Conservation (phyloP, 257 asterid species). For the Echites panduratus region DNA sequence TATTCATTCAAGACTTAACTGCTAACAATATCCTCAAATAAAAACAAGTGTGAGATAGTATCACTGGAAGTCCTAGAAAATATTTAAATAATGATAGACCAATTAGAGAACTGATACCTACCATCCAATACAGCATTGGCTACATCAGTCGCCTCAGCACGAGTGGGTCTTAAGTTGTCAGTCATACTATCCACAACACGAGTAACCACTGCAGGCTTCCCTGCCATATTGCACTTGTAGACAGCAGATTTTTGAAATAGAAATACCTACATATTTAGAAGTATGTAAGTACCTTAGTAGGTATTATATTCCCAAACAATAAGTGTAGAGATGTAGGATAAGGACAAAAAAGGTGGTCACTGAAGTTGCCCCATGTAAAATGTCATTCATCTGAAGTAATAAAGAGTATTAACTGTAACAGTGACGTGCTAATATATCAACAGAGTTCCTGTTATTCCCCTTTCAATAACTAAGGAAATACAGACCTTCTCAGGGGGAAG, state of each 20-base stretch:
- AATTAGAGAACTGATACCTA: slow-evolving; percentile 18
- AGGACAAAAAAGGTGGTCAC: not conserved
- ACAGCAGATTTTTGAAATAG: slow-evolving; percentile 86
- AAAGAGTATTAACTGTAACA: not conserved
- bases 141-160: slow-evolving; percentile 98
- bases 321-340: not conserved
- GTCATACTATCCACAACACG: slow-evolving; percentile 98
- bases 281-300: not conserved
- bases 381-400: not conserved
- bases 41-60: not conserved
- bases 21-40: not conserved
- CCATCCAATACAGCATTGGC: slow-evolving; percentile 97
- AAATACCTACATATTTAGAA: slow-evolving; percentile 55
- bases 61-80: not conserved
- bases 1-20: not conserved
- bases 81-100: slow-evolving; percentile 2
- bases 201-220: slow-evolving; percentile 91
- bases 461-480: slow-evolving; percentile 1
- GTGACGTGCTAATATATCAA: not conserved
- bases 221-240: slow-evolving; percentile 93
- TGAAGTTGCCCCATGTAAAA: not conserved
- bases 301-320: not conserved
- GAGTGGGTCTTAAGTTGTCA: slow-evolving; percentile 91
- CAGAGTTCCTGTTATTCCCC: not conserved
- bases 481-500: slow-evolving; percentile 92